These are phyloP conservation scores for Mortierella sp. DNA, from an alignment of 371 early-diverging fungal genomes.

Conservation along the genomic window DNA sequence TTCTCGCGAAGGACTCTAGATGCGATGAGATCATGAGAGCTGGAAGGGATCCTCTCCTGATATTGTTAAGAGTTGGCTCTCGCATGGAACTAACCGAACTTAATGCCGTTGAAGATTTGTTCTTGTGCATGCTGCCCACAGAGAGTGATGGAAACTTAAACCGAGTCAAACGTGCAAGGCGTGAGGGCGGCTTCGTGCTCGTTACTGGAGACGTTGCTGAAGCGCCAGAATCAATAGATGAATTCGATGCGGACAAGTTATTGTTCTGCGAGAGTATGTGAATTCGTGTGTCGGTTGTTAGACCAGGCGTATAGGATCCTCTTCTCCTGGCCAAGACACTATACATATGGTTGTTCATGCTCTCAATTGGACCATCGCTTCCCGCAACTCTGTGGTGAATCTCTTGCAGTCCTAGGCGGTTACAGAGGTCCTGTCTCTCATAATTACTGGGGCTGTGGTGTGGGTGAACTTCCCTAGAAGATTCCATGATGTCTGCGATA, in stretches of 20 bases:
- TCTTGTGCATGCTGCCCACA: slow-evolving; percentile 30
- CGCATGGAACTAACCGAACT: not conserved
- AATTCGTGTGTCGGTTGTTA: not conserved
- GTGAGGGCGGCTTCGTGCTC: slow-evolving; percentile 9
- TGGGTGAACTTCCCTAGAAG: slow-evolving; percentile 19
- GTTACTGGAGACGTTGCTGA: not conserved
- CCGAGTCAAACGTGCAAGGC: slow-evolving; percentile 25
- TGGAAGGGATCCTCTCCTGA: slow-evolving; percentile 9
- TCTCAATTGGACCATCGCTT: slow-evolving; percentile 9
- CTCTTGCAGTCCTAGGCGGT: slow-evolving; percentile 20
- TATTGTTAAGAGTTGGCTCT: slow-evolving; percentile 12
- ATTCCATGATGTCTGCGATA: slow-evolving; percentile 14
- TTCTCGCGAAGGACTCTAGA: not conserved
- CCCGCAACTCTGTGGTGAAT: slow-evolving; percentile 5
- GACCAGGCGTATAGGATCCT: not conserved
- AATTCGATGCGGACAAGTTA: not conserved
- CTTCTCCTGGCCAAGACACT: not conserved
- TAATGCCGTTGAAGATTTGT: slow-evolving; percentile 4
- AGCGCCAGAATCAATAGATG: slow-evolving; percentile 10
- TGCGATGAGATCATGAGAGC: slow-evolving; percentile 6
- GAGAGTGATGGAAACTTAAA: slow-evolving; percentile 50
- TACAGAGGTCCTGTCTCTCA: slow-evolving; percentile 18
- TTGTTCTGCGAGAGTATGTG: not conserved
- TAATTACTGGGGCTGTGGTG: slow-evolving; percentile 5
- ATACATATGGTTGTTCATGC: slow-evolving; percentile 2